Percentiles rank a stretch among this genome's conserved stretches.
These are phyloP conservation scores for Chlorella sp. DNA, from an alignment of 139 green algal genomes.

Conservation along the genomic window DNA sequence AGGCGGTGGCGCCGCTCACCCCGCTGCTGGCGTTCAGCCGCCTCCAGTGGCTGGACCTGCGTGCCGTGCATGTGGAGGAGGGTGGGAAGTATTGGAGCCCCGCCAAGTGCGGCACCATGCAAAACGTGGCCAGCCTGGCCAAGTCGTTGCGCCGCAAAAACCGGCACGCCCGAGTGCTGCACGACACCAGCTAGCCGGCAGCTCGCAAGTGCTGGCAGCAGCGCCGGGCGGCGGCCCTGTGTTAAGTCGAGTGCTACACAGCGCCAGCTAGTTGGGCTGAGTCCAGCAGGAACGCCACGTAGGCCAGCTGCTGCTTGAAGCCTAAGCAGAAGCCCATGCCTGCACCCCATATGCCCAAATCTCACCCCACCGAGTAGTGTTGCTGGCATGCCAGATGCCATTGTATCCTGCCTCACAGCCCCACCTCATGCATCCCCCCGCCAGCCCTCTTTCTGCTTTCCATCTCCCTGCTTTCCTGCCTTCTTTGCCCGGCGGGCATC, in stretches of 20 bases:
- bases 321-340: no score
- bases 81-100: conserved; percentile 47
- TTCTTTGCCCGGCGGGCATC: not conserved
- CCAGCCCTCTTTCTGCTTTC: not conserved
- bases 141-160: conserved; percentile 56
- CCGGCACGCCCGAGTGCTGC: conserved; percentile 34
- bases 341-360: no score
- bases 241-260: no score
- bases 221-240: no score
- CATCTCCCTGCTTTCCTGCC: not conserved
- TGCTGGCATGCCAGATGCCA: not conserved
- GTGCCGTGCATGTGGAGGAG: conserved; percentile 52
- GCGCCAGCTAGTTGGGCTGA: not conserved
- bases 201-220: not conserved
- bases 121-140: conserved; percentile 52
- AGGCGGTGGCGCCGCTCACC: conserved; percentile 29
- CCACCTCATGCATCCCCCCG: not conserved
- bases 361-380: not conserved
- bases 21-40: conserved; percentile 33
- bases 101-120: conserved; percentile 69
- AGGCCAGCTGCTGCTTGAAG: not conserved
- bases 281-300: not conserved
- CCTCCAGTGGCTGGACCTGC: conserved; percentile 59
- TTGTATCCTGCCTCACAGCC: not conserved
- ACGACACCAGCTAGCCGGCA: conserved; percentile 33